Base-by-base conservation (phyloP, 192 early-diverging fungal species). In the Diversispora epigaea region DNA sequence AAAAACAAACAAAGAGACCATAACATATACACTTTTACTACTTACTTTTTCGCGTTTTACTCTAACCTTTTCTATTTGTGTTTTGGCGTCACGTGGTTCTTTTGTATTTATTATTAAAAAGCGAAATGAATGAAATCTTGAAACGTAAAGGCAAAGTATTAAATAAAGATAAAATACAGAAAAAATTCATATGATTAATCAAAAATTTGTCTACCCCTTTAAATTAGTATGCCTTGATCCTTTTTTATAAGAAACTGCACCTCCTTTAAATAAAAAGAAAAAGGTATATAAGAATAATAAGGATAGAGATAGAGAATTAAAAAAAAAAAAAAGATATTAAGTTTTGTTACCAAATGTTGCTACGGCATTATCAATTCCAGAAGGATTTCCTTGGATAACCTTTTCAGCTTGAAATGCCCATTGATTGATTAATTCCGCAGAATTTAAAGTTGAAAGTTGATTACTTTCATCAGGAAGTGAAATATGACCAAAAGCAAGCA, bases 351-450 rank as follows among this genome's bases (percentile, higher is more conserved):
- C 97, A 80, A 84, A 95, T 22, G 93, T 93, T 67, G 90, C 87
- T 9, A 98, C 86, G 19, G 95, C 84, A 77, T 99, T 99, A 77
- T 99, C 98, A 12, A 99, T 87, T 1, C 98, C 98, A 32, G 93
- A 95, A 6, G 96, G 96, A 43, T 91, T 94, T 9, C 96, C 96
- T 76, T 99, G 98, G 14, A 96, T 91, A 10, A 99, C 92, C 79
- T 95, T 91, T 79, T 99, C 98, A 2, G 93, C 91, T 65, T 86
- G 85, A 78, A 93, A 97, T 6, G 95, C 94, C 92, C 94, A 97
- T n/a, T 83, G 78, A 71, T 99, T 98, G 61, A 98, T 88, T 65
- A 86, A 69, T 25, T 87, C 78, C 50, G 57, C 67, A 9, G 77
- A 14, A 41, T 71, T 76, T 80, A 70, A 17, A 69, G 40, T 63